Base-by-base conservation (phyloP, 371 early-diverging fungal genomes). In the Actinomortierella wolfii region DNA sequence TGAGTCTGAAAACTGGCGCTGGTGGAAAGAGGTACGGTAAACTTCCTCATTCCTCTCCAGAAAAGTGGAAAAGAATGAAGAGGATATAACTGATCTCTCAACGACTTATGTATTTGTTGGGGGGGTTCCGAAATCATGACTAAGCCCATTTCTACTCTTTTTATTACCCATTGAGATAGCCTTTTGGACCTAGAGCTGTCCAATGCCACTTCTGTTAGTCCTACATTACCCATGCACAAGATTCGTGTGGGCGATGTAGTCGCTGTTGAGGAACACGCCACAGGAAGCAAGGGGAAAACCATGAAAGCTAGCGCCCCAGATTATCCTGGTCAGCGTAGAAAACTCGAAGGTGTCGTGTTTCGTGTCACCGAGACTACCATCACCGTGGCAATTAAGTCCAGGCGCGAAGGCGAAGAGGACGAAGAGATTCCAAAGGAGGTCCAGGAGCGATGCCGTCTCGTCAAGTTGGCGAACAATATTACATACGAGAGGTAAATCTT, bases 211-310 rank as follows among this genome's bases (percentile, higher is more conserved):
- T 76, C 81, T 0, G 68, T 75, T 13, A 83, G 86, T 11, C 81
- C 83, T 14, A 51, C 77, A 1, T 80, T 92, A 17, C 91, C 91
- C 1, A 60, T 90, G 0, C 89, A 91, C 64, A 80, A 82, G 54
- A 77, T 93, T 25, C 78, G 85, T 5, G 79, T 88, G 0, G 93
- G 93, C 24, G 93, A 94, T 71, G 89, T 94, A 57, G 92, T 92
- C 9, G 83, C 86, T 9, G 21, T 93, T 6, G 88, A 88, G 41
- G 84, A 84, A 43, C 83, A 86, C 53, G 74, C 61, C 13, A 49
- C 71, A 43, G 62, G 61, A 29, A 68, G 61, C 39, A 62, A 68
- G 48, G 64, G 46, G 25, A 54, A 81, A 77, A 68, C 79, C 64
- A 65, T 82, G 81, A 76, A 81, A 75, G 50, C 80, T 63, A 39